These are phyloP conservation scores for Cymodocea nodosa DNA, from an alignment of 116 monocot genomes.

Conservation along the genomic window DNA sequence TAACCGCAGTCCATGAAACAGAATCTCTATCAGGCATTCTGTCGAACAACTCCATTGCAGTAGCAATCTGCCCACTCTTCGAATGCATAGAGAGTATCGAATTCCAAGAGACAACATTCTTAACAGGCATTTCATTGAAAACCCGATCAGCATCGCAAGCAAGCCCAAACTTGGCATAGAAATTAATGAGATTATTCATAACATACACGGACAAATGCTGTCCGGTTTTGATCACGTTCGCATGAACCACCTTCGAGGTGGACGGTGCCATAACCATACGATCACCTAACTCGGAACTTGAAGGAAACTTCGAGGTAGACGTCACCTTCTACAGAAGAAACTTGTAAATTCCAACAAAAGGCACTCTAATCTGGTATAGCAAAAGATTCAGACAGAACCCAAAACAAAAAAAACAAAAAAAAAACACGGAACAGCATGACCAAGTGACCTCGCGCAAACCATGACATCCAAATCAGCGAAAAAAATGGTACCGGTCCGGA, in stretches of 20 bases:
- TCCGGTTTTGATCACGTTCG: slow-evolving; percentile 6
- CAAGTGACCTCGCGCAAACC: too few relatives aligned
- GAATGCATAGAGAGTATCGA: slow-evolving; percentile 55
- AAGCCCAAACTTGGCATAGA: slow-evolving; percentile 32
- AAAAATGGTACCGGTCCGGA: too few relatives aligned
- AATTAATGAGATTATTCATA: slow-evolving; percentile 68
- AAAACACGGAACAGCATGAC: too few relatives aligned
- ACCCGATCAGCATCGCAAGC: slow-evolving; percentile 30
- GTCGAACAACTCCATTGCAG: slow-evolving; percentile 31
- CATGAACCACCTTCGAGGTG: background rate
- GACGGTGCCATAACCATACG: background rate
- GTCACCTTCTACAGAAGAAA: too few relatives aligned
- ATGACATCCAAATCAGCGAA: too few relatives aligned
- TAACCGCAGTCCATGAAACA: slow-evolving; percentile 68
- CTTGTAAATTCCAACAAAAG: too few relatives aligned
- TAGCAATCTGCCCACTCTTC: slow-evolving; percentile 22
- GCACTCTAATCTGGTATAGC: too few relatives aligned
- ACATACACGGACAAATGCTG: slow-evolving; percentile 23
- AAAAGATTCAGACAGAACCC: too few relatives aligned
- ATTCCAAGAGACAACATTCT: slow-evolving; percentile 72
- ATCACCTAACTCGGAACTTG: background rate
- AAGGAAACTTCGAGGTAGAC: too few relatives aligned
- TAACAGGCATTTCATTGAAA: slow-evolving; percentile 59
- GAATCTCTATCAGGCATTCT: slow-evolving; percentile 69
- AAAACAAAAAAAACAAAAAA: too few relatives aligned